phyloP scores from a whole-genome alignment of 1,284 basidiomycete genomes.

The Fomes fomentarius region DNA sequence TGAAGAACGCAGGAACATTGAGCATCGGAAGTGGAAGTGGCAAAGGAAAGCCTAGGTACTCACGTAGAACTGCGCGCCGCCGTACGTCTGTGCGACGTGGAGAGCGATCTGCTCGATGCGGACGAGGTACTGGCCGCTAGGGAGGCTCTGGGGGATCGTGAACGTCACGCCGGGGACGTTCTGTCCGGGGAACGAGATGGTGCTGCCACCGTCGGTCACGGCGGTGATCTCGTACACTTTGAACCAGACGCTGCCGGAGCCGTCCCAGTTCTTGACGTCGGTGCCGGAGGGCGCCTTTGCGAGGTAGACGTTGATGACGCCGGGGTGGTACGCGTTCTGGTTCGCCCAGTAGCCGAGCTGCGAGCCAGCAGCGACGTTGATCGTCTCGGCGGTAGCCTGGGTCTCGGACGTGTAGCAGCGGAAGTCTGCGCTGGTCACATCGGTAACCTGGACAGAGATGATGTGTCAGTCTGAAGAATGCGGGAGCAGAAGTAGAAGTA shows the following conservation, averaged over 20 bases:
- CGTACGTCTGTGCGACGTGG: constrained; percentile 45
- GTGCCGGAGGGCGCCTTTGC: constrained; percentile 41
- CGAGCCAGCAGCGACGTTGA: constrained; percentile 41
- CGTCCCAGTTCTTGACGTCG: constrained; percentile 41
- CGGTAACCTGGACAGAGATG: constrained; percentile 39
- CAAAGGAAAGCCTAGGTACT: no score
- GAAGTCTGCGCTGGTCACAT: constrained; percentile 45
- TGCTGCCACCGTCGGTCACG: constrained; percentile 37
- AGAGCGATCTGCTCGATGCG: constrained; percentile 57
- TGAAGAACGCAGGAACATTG: constrained; percentile 15
- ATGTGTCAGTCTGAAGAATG: neutral
- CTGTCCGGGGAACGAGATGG: constrained; percentile 42
- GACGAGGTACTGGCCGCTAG: constrained; percentile 49
- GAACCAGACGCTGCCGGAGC: constrained; percentile 49
- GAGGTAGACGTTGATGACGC: constrained; percentile 37
- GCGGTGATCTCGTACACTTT: constrained; percentile 49
- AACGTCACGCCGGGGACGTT: constrained; percentile 39
- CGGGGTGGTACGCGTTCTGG: constrained; percentile 21
- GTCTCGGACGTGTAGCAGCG: constrained; percentile 48
- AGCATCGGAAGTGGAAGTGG: no score
- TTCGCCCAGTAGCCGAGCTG: constrained; percentile 33
- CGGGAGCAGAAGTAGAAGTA: no score
- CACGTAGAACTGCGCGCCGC: constrained; percentile 37
- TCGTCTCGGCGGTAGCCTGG: constrained; percentile 37
- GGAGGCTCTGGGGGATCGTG: constrained; percentile 44